Evolutionary conservation across 2,329 filamentous ascomycete genomes (phyloP), one percentile per base, ranked within the genome.

Genomic region (Calonectria pseudoreteaudii): DNA sequence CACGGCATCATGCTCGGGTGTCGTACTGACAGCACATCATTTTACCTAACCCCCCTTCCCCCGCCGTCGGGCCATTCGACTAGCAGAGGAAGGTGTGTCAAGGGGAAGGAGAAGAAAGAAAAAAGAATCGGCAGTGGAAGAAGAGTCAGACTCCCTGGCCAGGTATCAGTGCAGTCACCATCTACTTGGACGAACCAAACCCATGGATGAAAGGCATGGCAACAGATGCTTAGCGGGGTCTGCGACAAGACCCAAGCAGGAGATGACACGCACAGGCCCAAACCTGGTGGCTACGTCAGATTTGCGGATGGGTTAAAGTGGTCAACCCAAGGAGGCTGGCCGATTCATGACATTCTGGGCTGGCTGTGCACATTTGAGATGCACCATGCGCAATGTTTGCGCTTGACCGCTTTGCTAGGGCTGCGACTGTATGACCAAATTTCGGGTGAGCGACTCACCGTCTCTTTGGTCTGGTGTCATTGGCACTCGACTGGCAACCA

Each of bases 1-100:
- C 78, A 78, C 77, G 76, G 70, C 77, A 80, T 79, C 67, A 69
- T 60, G 64, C 66, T 66, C 26, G 38, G 52, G 70, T 67, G 77
- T 80, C 56, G 74, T 74, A 79, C 78, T 78, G 78, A 80, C 78
- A 80, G 76, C 78, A 74, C 78, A 80, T 80, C 77, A 64, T 62
- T 62, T 41, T 62, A 10, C 36, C 56, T 62, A 41, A 66, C 47
- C 44, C 58, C 58, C 44, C 47, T 47, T 47, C 44, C 52, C 62
- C 28, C 66, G 68, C 70, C 20, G 49, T 34, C 58, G n/a, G 60
- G 41, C 52, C 70, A 72, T 56, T 26, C 41, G 52, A 44, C 50
- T 26, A 56, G 53, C 56, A 62, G 56, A 23, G 36, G 38, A 38
- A 36, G 36, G 56, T 47, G 44, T 47, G 44, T 47, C 20, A 38